Base-by-base conservation (phyloP, 139 green algal genomes). In the Mychonastes homosphaera region DNA sequence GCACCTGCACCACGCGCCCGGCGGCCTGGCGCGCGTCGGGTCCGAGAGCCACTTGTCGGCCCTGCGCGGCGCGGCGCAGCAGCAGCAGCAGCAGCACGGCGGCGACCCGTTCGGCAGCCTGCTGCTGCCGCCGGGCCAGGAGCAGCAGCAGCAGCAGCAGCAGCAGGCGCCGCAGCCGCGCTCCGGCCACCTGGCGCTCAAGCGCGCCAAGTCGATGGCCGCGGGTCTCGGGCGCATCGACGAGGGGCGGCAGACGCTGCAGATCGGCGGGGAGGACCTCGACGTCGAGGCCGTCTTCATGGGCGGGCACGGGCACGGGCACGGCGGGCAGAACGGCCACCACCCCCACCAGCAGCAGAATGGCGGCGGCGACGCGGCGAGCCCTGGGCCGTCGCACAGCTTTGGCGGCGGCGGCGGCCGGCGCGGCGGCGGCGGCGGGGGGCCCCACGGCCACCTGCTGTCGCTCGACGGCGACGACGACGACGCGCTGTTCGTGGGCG, bases 241-340 rank as follows among this genome's bases (percentile, higher is more conserved):
- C 41, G 41, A 48, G 41, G 19, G 6, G 19, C 8, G 9, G 41
- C 19, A 18, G 6, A 48, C 41, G 41, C 50, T 67, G 38, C 61
- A 67, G 39, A 67, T 67, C 24, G 61, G 61, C 10, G 61, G 61
- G 0, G 61, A 67, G 39, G 61, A 67, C 6, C 40, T 67, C 9
- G 61, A 67, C 13, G 50, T 67, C 3, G 27, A 50, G 2, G 53
- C 61, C 50, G 51, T 51, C 4, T 67, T 67, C 16, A 30, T 67
- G 30, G 27, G 38, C 1, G n/a, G n/a, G n/a, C n/a, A n/a, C n/a
- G n/a, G n/a, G n/a, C n/a, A n/a, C n/a, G n/a, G n/a, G n/a, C n/a
- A n/a, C n/a, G 61, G 61, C 28, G 26, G 36, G 27, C 41, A 9
- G 19, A n/a, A 15, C 41, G 41, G 41, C 41, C 23, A 10, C 12